Base-by-base conservation (phyloP, 1,139 yeast species). In the Keqinozyma sinolaborantium region DNA sequence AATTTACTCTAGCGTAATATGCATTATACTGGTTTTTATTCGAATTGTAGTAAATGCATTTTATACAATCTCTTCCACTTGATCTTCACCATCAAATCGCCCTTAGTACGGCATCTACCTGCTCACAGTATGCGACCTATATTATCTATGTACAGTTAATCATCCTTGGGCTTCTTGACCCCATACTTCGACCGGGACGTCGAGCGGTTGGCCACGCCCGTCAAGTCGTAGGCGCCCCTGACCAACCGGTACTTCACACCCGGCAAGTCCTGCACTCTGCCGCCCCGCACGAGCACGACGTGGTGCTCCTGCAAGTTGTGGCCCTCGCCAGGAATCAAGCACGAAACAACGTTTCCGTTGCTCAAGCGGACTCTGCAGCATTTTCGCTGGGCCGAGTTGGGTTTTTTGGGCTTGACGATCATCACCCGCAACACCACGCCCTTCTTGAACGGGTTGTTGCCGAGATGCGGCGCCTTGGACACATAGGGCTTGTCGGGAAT, bases 291-390 rank as follows among this genome's bases (percentile, higher is more conserved):
- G 35, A 82, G 77, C 2, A 94, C 97, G 34, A 92, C 95, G 53
- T 95, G 87, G 64, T 94, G 99, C 61, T 94, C 99, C 64, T 92
- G 97, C 26, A 95, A 92, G 53, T 92, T 92, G 60, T 94, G 98
- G 15, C 99, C 98, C 55, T 92, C 97, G 35, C 99, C 99, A 9
- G 97, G 97, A 38, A 94, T 92, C 57, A 90, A 88, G 3, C 97
- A 96, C 32, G 95, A 82, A 13, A 92, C 76, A 31, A 85, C 82
- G 45, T 81, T 83, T 21, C 98, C 98, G 51, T 86, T 92, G 13
- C 95, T 78, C 40, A 94, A 72, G 59, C 96, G 76, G 18, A 94
- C 98, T 68, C 97, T 83, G 46, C 95, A 88, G 34, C 95, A 95
- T 60, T 94, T 94, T 64, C 99, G 77, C 62, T 88, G 92, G 12